phyloP scores from a whole-genome alignment of 495 filamentous ascomycete genomes.

The Aspergillus sparsus region DNA sequence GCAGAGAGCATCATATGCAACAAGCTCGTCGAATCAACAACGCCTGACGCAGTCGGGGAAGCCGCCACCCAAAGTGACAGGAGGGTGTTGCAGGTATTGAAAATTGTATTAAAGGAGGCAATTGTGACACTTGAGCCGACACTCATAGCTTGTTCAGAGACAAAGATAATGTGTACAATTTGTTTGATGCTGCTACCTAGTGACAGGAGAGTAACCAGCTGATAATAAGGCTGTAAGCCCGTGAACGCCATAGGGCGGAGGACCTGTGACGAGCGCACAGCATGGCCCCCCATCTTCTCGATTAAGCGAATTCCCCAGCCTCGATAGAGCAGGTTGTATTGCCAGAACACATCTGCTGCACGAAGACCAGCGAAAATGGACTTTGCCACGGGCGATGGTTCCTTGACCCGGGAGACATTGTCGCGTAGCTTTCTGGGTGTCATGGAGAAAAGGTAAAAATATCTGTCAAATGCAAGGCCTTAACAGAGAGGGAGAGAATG shows the following conservation, averaged over 20 bases:
- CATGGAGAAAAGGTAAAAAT: no score
- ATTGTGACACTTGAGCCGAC: slow-evolving; percentile 21
- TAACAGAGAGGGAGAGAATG: no score
- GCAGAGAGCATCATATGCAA: slow-evolving; percentile 18
- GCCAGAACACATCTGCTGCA: slow-evolving; percentile 55
- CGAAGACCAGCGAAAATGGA: slow-evolving; percentile 59
- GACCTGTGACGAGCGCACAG: slow-evolving; percentile 29
- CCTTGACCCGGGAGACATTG: slow-evolving; percentile 32
- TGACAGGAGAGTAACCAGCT: slow-evolving; percentile 58
- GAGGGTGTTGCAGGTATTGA: slow-evolving; percentile 50
- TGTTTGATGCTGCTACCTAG: slow-evolving; percentile 53
- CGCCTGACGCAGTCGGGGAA: slow-evolving; percentile 35
- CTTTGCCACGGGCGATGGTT: slow-evolving; percentile 48
- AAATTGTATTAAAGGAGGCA: slow-evolving; percentile 48
- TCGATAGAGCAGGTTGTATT: slow-evolving; percentile 51
- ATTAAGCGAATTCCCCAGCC: slow-evolving; percentile 26
- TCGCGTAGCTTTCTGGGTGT: slow-evolving; percentile 17
- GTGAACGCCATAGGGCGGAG: no score
- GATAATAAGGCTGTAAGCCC: slow-evolving; percentile 61
- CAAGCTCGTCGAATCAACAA: slow-evolving; percentile 17
- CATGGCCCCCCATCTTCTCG: slow-evolving; percentile 21
- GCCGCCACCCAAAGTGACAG: slow-evolving; percentile 44
- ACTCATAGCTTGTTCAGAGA: slow-evolving; percentile 50
- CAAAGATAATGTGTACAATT: slow-evolving; percentile 42
- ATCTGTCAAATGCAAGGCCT: no score